Evolutionary conservation across 139 green algal species (phyloP), one percentile per base, ranked within the genome.

Genomic region (Axilococcus clingmanii): DNA sequence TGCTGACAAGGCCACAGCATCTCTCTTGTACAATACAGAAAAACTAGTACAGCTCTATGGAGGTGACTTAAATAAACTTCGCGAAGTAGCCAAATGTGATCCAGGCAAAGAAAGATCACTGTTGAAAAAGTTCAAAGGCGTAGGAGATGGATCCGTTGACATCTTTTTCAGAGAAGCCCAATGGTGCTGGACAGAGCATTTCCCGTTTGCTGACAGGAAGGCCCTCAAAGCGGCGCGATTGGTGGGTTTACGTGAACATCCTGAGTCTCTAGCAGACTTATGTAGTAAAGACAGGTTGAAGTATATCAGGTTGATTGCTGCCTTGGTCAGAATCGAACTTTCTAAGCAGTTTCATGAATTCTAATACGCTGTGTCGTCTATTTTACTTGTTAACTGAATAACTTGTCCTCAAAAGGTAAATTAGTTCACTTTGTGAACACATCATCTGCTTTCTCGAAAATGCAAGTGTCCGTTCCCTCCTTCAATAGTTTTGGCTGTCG

Each of bases 181-280:
- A 44, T 15, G 51, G 27, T 46, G 23, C 4, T 66, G 58, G 58
- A 28, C 32, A 29, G 58, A 66, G 36, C 19, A 52, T 16, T 66
- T 52, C 20, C 58, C 58, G 23, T 66, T 66, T 59, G 58, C 36
- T 1, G 58, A 66, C 36, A 66, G 51, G 28, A 66, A 66, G 37
- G 49, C 48, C 14, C 37, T 66, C 7, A 59, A 46, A 37, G 58
- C 58, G 15, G 48, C 58, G 2, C 35, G 58, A 1, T 30, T 66
- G 35, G 37, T 66, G 46, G 58, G 58, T 3, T 29, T 66, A 1
- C 35, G 28, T 15, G 58, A 59, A 44, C 58, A 49, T 11, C 28
- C 20, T 15, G 31, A 57, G 45, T 17, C 45, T 3, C 56, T 64
- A 24, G 56, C 56, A 1, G 45, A 64, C 22, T 50, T 64, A 28